These are phyloP conservation scores for Verticillium dahliae DNA, from an alignment of 2,329 filamentous ascomycete genomes.

Conservation along the genomic window DNA sequence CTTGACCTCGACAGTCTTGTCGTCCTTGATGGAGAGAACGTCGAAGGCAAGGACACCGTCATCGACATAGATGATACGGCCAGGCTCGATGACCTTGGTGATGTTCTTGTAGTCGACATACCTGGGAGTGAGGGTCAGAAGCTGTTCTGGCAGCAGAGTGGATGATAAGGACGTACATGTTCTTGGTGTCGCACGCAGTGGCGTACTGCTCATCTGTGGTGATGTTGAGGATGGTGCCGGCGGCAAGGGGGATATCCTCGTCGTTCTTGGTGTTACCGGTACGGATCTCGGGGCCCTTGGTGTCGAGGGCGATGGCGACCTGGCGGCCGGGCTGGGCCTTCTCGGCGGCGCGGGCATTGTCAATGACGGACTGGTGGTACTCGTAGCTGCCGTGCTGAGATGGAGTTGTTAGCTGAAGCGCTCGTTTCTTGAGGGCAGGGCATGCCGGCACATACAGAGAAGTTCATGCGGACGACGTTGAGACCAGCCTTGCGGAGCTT, in stretches of 20 bases:
- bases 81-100: constrained; percentile 89
- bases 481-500: constrained; percentile 82
- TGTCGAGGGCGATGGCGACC: constrained; percentile 87
- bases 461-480: constrained; percentile 99
- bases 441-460: constrained; percentile 45
- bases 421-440: not conserved
- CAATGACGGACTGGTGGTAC: constrained; percentile 97
- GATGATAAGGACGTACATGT: constrained; percentile 63
- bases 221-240: constrained; percentile 83
- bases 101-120: constrained; percentile 99
- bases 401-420: constrained; percentile 1
- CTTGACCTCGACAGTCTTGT: constrained; percentile 78
- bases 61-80: constrained; percentile 95
- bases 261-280: constrained; percentile 70
- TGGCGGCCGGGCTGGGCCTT: constrained; percentile 71
- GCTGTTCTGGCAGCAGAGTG: constrained; percentile 4
- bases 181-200: constrained; percentile 75
- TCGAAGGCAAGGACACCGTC: constrained; percentile 97
- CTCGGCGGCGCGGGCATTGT: constrained; percentile 88
- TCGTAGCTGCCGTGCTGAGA: constrained; percentile 72
- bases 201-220: constrained; percentile 94
- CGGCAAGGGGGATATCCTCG: constrained; percentile 80
- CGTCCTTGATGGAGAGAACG: constrained; percentile 80
- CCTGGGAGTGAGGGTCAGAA: constrained; percentile 36
- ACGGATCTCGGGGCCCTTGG: constrained; percentile 57